Conservation (phyloP, 139 green algal genomes). For the Desmodesmus armatus region DNA sequence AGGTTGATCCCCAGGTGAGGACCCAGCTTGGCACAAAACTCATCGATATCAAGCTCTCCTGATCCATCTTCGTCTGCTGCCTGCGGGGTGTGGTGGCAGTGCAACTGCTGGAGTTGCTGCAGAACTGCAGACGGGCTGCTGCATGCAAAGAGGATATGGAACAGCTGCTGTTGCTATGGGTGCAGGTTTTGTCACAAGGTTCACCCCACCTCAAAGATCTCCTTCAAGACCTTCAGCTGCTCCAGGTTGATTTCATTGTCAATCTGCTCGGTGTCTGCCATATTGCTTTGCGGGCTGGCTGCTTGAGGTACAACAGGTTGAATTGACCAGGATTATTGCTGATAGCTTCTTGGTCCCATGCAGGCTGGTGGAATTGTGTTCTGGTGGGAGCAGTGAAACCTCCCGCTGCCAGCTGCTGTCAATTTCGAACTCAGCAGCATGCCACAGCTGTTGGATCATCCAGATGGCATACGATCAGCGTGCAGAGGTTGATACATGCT, state of each 20-base stretch:
- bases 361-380: too few species aligned
- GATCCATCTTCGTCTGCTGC: conserved; percentile 83
- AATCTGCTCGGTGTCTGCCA: conserved; percentile 21
- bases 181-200: neutral
- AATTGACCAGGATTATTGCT: too few species aligned
- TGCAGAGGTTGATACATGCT: too few species aligned
- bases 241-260: conserved; percentile 82
- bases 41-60: conserved; percentile 84
- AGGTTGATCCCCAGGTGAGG: conserved; percentile 70
- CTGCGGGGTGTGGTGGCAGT: conserved; percentile 46
- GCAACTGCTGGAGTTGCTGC: neutral
- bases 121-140: neutral
- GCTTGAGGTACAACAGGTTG: too few species aligned
- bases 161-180: neutral
- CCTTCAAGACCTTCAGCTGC: conserved; percentile 77
- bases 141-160: neutral
- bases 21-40: conserved; percentile 84
- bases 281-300: too few species aligned
- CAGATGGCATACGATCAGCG: too few species aligned
- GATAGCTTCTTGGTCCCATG: too few species aligned
- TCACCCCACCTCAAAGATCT: conserved; percentile 80
- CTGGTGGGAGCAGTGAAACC: too few species aligned
- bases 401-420: neutral
- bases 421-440: neutral
- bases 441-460: too few species aligned